Conservation (phyloP, 140 eudicot genomes). For the Bidens hawaiensis region DNA sequence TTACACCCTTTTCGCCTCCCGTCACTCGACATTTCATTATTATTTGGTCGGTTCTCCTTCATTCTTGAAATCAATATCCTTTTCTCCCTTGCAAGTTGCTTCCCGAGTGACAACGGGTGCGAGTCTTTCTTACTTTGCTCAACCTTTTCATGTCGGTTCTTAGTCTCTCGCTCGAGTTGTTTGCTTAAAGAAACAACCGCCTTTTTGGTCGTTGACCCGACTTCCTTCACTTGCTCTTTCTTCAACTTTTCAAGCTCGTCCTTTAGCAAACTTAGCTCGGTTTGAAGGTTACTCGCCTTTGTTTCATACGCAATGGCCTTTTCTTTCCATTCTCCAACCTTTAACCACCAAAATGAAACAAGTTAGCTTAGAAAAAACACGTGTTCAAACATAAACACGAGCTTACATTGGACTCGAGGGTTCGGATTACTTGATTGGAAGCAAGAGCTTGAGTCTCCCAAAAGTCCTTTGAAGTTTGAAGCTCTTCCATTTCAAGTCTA, state of each 20-base stretch:
- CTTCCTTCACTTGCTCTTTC: conserved; percentile 26
- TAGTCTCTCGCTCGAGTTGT: conserved; percentile 53
- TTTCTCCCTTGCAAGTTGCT: conserved; percentile 72
- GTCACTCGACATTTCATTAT: conserved; percentile 24
- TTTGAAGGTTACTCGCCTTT: conserved; percentile 45
- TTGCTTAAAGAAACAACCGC: conserved; percentile 28
- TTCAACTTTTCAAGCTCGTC: conserved; percentile 43
- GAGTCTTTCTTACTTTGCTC: conserved; percentile 28
- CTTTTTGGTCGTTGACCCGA: conserved; percentile 18
- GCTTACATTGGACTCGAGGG: conserved; percentile 54
- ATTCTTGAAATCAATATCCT: conserved; percentile 34
- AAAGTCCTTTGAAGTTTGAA: conserved; percentile 74
- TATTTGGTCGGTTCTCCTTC: conserved; percentile 41
- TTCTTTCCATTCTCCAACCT: conserved; percentile 81
- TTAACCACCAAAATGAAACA: conserved; percentile 1
- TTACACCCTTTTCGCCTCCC: conserved; percentile 35
- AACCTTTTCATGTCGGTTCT: conserved; percentile 27
- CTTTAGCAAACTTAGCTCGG: conserved; percentile 29
- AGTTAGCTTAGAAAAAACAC: background rate
- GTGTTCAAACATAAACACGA: background rate
- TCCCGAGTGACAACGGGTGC: conserved; percentile 52
- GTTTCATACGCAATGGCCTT: conserved; percentile 51
- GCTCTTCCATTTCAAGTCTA: conserved; percentile 82
- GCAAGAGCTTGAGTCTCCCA: conserved; percentile 78
- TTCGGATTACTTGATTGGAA: conserved; percentile 42